phyloP scores from a whole-genome alignment of 2,329 filamentous ascomycete species.

The Pseudocercospora eumusae region DNA sequence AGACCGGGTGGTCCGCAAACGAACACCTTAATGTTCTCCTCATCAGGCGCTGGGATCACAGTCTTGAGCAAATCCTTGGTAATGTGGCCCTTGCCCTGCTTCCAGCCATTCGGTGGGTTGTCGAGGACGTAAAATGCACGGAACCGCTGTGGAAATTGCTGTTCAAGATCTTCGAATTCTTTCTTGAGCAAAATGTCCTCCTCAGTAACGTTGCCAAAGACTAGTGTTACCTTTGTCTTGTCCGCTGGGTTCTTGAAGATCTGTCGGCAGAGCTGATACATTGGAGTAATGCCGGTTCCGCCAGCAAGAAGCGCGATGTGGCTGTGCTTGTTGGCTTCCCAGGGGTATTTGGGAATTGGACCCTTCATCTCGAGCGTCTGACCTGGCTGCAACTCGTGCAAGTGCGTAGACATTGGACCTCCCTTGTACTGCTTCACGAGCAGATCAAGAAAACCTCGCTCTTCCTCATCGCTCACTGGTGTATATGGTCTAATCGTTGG shows the following conservation, averaged over 20 bases:
- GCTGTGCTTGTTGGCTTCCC: conserved; percentile 86
- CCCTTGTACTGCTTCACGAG: conserved; percentile 88
- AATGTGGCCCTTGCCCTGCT: conserved; percentile 75
- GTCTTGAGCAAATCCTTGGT: conserved; percentile 92
- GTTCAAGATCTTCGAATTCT: conserved; percentile 84
- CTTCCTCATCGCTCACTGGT: conserved; percentile 81
- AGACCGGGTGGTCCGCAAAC: conserved; percentile 90
- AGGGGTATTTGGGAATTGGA: conserved; percentile 89
- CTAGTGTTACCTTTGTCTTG: conserved; percentile 94
- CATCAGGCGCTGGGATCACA: conserved; percentile 88
- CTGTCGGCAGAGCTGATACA: conserved; percentile 89
- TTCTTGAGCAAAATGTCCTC: conserved; percentile 88
- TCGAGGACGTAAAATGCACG: conserved; percentile 91
- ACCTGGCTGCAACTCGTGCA: conserved; percentile 79
- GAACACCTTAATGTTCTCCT: conserved; percentile 91
- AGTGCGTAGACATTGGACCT: conserved; percentile 87
- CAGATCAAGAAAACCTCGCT: conserved; percentile 79
- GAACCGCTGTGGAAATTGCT: conserved; percentile 93
- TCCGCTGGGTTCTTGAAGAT: conserved; percentile 97
- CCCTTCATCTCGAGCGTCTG: conserved; percentile 91
- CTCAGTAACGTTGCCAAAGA: conserved; percentile 88
- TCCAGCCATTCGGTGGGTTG: conserved; percentile 77
- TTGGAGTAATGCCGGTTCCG: conserved; percentile 94
- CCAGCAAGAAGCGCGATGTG: conserved; percentile 88
- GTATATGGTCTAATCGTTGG: conserved; percentile 89